Percentiles rank a stretch among this genome's conserved stretches.
Conservation (phyloP, 257 asterid genomes). For the Mentha longifolia region DNA sequence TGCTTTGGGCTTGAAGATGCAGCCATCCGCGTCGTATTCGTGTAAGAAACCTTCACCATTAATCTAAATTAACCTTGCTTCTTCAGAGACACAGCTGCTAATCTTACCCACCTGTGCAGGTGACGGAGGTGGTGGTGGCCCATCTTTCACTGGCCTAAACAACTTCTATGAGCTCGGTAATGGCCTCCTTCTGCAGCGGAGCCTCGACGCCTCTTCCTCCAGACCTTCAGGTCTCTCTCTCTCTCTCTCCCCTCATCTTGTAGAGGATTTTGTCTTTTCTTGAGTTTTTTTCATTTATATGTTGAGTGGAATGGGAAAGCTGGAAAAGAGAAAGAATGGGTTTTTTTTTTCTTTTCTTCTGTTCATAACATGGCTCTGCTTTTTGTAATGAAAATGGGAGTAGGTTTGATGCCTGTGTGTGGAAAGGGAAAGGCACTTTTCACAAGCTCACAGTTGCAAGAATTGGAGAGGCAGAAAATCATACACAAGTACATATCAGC, state of each 20-base stretch:
- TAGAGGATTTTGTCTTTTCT: not conserved
- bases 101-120: conserved; percentile 9
- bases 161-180: conserved; percentile 35
- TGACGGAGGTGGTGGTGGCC: conserved; percentile 36
- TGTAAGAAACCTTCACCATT: not conserved
- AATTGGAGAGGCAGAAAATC: conserved; percentile 64
- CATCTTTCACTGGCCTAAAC: conserved; percentile 23
- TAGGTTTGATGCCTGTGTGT: conserved; percentile 25
- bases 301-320: not conserved
- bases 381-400: not conserved
- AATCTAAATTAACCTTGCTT: not conserved
- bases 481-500: conserved; percentile 63
- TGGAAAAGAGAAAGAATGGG: not conserved
- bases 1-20: conserved; percentile 61
- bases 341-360: too few species aligned
- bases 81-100: conserved; percentile 4
- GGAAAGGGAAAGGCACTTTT: conserved; percentile 54
- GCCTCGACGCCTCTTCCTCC: conserved; percentile 20
- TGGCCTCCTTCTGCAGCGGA: conserved; percentile 29
- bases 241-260: conserved; percentile 17
- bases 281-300: not conserved
- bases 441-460: conserved; percentile 67
- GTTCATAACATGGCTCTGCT: too few species aligned
- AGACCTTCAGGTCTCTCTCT: conserved; percentile 32
- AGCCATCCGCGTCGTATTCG: conserved; percentile 26